Base-by-base conservation (phyloP, 108 stramenopile genomes). In the Skeletonema marinoi region DNA sequence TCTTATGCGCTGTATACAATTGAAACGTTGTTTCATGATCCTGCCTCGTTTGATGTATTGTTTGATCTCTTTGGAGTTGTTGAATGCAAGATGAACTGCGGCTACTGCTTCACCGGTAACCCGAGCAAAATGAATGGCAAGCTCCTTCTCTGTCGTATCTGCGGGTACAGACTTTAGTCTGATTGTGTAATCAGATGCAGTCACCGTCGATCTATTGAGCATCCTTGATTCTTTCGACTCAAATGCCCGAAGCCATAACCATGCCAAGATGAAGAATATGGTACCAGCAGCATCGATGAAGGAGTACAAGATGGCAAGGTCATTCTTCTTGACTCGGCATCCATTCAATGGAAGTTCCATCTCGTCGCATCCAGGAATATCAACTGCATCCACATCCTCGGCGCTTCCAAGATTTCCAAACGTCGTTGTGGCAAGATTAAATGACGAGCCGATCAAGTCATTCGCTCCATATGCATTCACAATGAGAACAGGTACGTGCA, bases 321-420 rank as follows among this genome's bases (percentile, higher is more conserved):
- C 35, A 56, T 82, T 81, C 68, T 85, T 83, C 17, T 79, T 78
- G 74, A 56, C 31, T 39, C 3, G 16, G 25, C 63, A 39, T 7
- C 19, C 19, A 39, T 17, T 38, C 36, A 64, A 29, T 19, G 54
- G 54, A 29, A 56, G 54, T 56, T 77, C 78, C 36, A 76, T 75
- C 21, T 61, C 78, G 41, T 85, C 66, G 67, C 88, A 89, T 16
- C 72, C 72, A 51, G 87, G 87, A 69, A 87, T 72, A 41, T 8
- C 21, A 16, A 85, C 81, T 19, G 75, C 36, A 0, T 35, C 50
- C 11, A 87, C 78, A 16, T 78, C 56, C 14, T 30, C 58, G 10
- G 77, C 71, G 63, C 77, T 78, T 41, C 86, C 88, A 41, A 89
- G 88, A 39, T 85, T 89, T 19, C 86, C 88, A 74, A 89, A 68